These are phyloP conservation scores for Hyphopichia buzzinii DNA, from an alignment of 1,139 yeast species.

Conservation along the genomic window DNA sequence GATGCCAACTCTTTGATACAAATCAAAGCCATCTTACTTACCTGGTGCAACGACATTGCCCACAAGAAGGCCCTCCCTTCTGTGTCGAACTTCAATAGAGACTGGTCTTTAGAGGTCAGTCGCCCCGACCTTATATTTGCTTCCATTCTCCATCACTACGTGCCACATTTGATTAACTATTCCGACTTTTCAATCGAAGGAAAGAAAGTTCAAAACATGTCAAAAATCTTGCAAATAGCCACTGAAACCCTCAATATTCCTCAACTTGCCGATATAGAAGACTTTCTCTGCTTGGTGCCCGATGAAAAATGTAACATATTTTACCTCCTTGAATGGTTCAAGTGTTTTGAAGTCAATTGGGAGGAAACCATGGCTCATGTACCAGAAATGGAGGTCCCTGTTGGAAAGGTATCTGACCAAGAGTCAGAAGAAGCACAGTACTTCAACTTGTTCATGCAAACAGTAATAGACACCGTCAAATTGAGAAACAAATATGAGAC, in stretches of 20 bases:
- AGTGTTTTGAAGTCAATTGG: constrained; percentile 38
- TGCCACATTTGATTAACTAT: constrained; percentile 11
- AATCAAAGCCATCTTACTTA: constrained; percentile 30
- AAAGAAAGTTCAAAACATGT: constrained; percentile 28
- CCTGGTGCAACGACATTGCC: constrained; percentile 32
- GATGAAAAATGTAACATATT: constrained; percentile 69
- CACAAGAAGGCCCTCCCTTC: constrained; percentile 15
- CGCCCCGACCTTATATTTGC: constrained; percentile 29
- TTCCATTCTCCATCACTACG: constrained; percentile 21
- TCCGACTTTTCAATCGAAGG: constrained; percentile 34
- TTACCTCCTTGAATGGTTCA: constrained; percentile 66
- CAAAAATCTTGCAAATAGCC: constrained; percentile 19
- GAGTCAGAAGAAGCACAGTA: background rate
- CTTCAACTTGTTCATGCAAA: constrained; percentile 17
- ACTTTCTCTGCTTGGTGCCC: constrained; percentile 50
- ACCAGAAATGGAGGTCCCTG: background rate
- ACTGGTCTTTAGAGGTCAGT: constrained; percentile 36
- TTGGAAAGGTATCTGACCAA: background rate
- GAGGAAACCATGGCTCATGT: background rate
- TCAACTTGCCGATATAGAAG: constrained; percentile 58
- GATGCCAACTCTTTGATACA: constrained; percentile 31
- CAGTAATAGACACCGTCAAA: constrained; percentile 21
- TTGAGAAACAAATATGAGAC: constrained; percentile 32
- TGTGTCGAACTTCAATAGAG: constrained; percentile 34
- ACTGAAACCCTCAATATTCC: constrained; percentile 50